A percentile compares a stretch with the other conserved stretches of the same genome.
phyloP scores from a whole-genome alignment of 108 stramenopile genomes.

The Nannochloropsis salina region DNA sequence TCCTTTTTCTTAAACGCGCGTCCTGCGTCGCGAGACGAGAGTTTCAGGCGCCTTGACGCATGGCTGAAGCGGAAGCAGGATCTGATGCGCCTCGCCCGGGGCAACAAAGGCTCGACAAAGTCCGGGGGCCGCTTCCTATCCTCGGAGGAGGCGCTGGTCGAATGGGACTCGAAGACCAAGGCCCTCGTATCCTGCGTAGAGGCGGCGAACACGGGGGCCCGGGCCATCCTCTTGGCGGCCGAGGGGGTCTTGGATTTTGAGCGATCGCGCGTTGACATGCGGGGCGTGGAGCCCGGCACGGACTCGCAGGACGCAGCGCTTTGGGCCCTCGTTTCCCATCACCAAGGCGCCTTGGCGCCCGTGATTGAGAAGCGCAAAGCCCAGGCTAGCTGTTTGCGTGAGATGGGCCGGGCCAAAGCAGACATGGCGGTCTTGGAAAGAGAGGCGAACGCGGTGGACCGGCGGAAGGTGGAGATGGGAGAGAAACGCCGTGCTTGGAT shows the following conservation, averaged over 20 bases:
- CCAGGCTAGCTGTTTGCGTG: background rate
- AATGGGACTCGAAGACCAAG: background rate
- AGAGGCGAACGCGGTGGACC: background rate
- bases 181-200: background rate
- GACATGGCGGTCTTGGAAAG: background rate
- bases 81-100: too few relatives aligned
- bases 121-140: too few relatives aligned
- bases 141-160: background rate
- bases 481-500: background rate
- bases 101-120: too few relatives aligned
- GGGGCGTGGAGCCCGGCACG: background rate
- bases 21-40: too few relatives aligned
- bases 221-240: background rate
- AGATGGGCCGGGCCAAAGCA: background rate
- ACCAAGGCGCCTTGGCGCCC: background rate
- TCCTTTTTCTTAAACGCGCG: too few relatives aligned
- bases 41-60: too few relatives aligned
- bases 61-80: too few relatives aligned
- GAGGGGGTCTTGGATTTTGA: background rate
- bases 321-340: background rate
- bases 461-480: background rate
- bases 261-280: background rate
- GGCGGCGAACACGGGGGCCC: background rate
- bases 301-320: background rate
- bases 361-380: background rate